phyloP scores from a whole-genome alignment of 768 basidiomycete genomes.

The Tricholoma furcatifolium region DNA sequence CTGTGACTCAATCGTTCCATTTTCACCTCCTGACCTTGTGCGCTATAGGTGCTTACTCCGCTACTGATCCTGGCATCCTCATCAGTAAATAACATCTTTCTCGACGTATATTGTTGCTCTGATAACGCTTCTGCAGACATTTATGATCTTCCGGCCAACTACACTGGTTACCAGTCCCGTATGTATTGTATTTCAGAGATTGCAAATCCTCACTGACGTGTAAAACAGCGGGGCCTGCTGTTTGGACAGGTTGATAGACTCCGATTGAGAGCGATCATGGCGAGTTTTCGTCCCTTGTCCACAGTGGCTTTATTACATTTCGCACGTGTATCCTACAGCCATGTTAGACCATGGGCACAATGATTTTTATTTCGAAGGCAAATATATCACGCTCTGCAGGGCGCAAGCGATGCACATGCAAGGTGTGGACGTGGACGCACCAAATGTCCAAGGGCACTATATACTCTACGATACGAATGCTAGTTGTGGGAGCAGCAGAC shows the following conservation, averaged over 20 bases:
- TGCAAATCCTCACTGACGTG: not conserved
- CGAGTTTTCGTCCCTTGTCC: not conserved
- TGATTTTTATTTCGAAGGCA: too few relatives aligned
- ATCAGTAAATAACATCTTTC: slow-evolving; percentile 22
- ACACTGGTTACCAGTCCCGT: slow-evolving; percentile 33
- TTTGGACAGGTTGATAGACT: slow-evolving; percentile 27
- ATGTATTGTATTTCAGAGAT: slow-evolving; percentile 11
- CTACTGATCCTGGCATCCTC: slow-evolving; percentile 32
- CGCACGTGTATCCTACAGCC: too few relatives aligned
- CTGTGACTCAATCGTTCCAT: not conserved
- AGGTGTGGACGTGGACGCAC: too few relatives aligned
- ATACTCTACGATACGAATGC: too few relatives aligned
- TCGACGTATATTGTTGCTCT: not conserved
- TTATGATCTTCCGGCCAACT: slow-evolving; percentile 27
- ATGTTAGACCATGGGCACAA: too few relatives aligned
- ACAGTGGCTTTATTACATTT: too few relatives aligned
- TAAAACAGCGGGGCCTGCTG: slow-evolving; percentile 31
- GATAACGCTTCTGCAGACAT: slow-evolving; percentile 21
- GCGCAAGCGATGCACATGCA: too few relatives aligned
- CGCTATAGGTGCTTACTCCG: slow-evolving; percentile 26
- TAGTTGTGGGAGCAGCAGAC: too few relatives aligned
- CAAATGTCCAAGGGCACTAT: too few relatives aligned
- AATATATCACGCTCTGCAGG: too few relatives aligned
- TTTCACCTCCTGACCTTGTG: not conserved
- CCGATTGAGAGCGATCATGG: not conserved